Conservation (phyloP, 495 filamentous ascomycete genomes). For the Chaetomium cochliodes region DNA sequence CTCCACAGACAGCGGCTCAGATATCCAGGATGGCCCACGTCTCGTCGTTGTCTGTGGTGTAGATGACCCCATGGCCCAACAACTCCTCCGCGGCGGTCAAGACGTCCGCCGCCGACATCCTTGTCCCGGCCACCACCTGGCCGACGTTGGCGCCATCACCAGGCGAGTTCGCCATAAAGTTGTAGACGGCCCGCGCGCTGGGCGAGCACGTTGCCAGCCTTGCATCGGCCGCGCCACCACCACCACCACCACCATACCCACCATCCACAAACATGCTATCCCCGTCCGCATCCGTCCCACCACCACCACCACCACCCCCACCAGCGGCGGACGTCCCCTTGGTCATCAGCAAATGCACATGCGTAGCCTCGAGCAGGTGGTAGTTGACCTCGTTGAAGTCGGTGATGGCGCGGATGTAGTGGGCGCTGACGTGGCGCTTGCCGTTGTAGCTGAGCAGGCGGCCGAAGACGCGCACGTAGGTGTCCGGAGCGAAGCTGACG, state of each 20-base stretch:
- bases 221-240: slow-evolving; percentile 23
- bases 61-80: slow-evolving; percentile 68
- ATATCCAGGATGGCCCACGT: slow-evolving; percentile 73
- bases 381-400: slow-evolving; percentile 90
- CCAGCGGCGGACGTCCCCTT: slow-evolving; percentile 58
- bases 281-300: slow-evolving; percentile 41
- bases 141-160: slow-evolving; percentile 74
- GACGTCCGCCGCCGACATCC: slow-evolving; percentile 66
- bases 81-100: slow-evolving; percentile 75
- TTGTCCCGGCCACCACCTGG: slow-evolving; percentile 62
- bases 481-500: slow-evolving; percentile 53
- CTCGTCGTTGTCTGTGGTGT: slow-evolving; percentile 86
- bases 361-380: slow-evolving; percentile 84
- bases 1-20: slow-evolving; percentile 27
- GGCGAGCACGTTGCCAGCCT: slow-evolving; percentile 52
- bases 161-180: slow-evolving; percentile 58
- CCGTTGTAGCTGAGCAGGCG: slow-evolving; percentile 72
- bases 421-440: slow-evolving; percentile 76
- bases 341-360: slow-evolving; percentile 82
- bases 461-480: slow-evolving; percentile 81
- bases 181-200: slow-evolving; percentile 65
- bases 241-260: slow-evolving; percentile 39
- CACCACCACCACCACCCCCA: slow-evolving; percentile 27
- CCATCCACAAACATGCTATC: slow-evolving; percentile 57
- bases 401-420: slow-evolving; percentile 71